A percentile compares a stretch with the other conserved stretches of the same genome.
phyloP scores from a whole-genome alignment of 2,329 filamentous ascomycete species.

The Neofusicoccum ribis region DNA sequence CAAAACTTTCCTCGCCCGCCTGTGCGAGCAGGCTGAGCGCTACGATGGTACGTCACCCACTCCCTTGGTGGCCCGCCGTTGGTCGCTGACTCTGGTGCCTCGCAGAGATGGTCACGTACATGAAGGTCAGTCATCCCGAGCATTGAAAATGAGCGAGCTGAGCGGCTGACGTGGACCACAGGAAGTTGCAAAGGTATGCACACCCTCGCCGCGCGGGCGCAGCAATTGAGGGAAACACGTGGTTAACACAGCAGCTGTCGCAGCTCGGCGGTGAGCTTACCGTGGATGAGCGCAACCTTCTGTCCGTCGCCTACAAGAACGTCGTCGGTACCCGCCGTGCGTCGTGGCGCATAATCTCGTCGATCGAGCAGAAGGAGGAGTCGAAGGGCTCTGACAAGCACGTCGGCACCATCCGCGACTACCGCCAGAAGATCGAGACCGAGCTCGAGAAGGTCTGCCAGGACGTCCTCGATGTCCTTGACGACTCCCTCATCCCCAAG shows the following conservation, averaged over 20 bases:
- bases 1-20: conserved; percentile 75
- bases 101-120: conserved; percentile 98
- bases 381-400: conserved; percentile 95
- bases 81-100: conserved; percentile 25
- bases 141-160: conserved; percentile 7
- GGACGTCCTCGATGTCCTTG: conserved; percentile 92
- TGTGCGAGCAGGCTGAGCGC: conserved; percentile 99
- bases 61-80: neutral
- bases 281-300: conserved; percentile 95
- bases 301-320: conserved; percentile 99
- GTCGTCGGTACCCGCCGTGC: conserved; percentile 95
- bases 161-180: conserved; percentile 16
- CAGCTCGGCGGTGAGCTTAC: conserved; percentile 60
- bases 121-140: conserved; percentile 62
- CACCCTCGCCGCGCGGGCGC: conserved; percentile 73
- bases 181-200: conserved; percentile 22
- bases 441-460: conserved; percentile 98
- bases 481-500: conserved; percentile 90
- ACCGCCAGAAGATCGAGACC: conserved; percentile 96
- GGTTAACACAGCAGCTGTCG: conserved; percentile 16
- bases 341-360: conserved; percentile 97
- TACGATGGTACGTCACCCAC: conserved; percentile 77
- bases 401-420: conserved; percentile 91
- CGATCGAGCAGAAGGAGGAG: conserved; percentile 99
- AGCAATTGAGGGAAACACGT: conserved; percentile 35